Evolutionary conservation across 805 yeast species (phyloP).

Genomic region (Ogataea pignaliae): DNA sequence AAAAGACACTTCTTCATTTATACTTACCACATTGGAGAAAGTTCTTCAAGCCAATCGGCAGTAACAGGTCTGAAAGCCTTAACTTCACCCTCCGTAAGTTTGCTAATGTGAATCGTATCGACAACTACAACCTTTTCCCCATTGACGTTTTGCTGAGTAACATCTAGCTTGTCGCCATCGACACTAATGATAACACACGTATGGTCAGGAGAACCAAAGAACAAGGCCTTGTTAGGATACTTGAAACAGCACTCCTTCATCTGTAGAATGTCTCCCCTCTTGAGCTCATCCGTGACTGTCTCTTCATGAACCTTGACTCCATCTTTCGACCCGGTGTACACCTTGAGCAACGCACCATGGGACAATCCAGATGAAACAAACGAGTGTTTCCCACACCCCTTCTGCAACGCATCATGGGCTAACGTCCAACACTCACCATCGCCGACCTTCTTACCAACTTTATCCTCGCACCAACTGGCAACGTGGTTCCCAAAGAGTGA

Average conservation of each 20-base stretch:
- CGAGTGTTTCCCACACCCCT: slow-evolving; percentile 56
- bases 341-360: slow-evolving; percentile 40
- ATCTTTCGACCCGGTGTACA: slow-evolving; percentile 19
- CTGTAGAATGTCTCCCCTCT: slow-evolving; percentile 55
- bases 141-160: slow-evolving; percentile 48
- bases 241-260: slow-evolving; percentile 38
- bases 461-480: slow-evolving; percentile 51
- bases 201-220: slow-evolving; percentile 52
- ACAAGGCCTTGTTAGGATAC: slow-evolving; percentile 30
- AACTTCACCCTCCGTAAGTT: slow-evolving; percentile 39
- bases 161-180: slow-evolving; percentile 23
- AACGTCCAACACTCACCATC: slow-evolving; percentile 61
- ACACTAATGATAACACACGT: slow-evolving; percentile 38
- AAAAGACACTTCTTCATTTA: background rate
- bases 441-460: slow-evolving; percentile 44
- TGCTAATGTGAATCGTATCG: slow-evolving; percentile 35
- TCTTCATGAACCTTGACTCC: slow-evolving; percentile 6
- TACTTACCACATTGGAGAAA: slow-evolving; percentile 20
- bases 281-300: slow-evolving; percentile 36
- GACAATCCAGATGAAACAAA: slow-evolving; percentile 43
- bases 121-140: slow-evolving; percentile 36
- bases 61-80: slow-evolving; percentile 45
- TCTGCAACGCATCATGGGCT: slow-evolving; percentile 48
- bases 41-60: slow-evolving; percentile 38
- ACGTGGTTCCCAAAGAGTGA: slow-evolving; percentile 45